Base-by-base conservation (phyloP, 805 yeast species). In the Teunomyces funiuensis region DNA sequence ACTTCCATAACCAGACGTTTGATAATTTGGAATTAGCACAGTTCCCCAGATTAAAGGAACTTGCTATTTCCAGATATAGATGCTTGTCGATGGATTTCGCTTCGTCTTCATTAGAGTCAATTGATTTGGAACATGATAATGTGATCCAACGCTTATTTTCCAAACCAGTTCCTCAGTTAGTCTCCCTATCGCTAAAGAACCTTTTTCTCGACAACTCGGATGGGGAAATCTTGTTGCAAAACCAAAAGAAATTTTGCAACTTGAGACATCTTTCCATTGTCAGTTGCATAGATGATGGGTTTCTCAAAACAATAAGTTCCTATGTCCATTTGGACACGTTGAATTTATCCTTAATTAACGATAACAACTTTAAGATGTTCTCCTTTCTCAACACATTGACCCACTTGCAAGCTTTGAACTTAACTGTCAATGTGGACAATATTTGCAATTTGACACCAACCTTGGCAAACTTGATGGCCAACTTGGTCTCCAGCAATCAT, bases 341-440 rank as follows among this genome's bases (percentile, higher is more conserved):
- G 17, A 18, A 31, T 18, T 11, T 31, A 11, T 31, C 34, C 13
- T 31, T 31, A 16, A 31, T 19, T 5, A 31, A 31, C 19, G 34
- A 31, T 31, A 31, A 31, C 13, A 31, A 31, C 23, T 31, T 31
- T 9, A 31, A 31, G 34, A 11, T 15, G 6, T 31, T 31, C 19
- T 9, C 13, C 10, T 31, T 31, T 25, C 22, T 31, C 13, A 20
- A 13, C 17, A 17, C 25, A 3, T 20, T 17, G 10, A n/a, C 14
- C 10, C 34, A 17, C 6, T 19, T 31, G 10, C 20, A 31, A 11
- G n/a, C 34, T 7, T 31, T 31, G 13, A 19, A 31, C 4, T 31
- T 31, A n/a, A n/a, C 25, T 19, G 25, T 31, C 13, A 20, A 31
- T n/a, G 18, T 31, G 18, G 19, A 17, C 13, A 31, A 31, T 11